Conservation (phyloP, 2,329 filamentous ascomycete genomes). For the Hortaea sp. region DNA sequence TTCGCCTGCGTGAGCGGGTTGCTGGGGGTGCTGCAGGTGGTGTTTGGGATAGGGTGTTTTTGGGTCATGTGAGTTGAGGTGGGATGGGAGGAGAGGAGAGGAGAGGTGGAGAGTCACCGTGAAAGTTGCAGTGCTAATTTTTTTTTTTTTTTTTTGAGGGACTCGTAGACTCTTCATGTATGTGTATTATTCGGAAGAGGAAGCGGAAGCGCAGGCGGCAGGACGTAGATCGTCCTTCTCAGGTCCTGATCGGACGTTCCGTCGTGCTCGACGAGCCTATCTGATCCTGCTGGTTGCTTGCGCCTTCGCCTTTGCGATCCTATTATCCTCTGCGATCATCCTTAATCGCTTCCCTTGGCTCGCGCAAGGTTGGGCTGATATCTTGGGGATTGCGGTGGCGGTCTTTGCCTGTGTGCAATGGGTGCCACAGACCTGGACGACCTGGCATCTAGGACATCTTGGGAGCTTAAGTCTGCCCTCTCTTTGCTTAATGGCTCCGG, state of each 20-base stretch:
- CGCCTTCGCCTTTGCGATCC: slow-evolving; percentile 60
- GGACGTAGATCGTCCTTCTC: slow-evolving; percentile 17
- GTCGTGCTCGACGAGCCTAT: slow-evolving; percentile 17
- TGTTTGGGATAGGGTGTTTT: slow-evolving; percentile 81
- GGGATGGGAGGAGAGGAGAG: background rate
- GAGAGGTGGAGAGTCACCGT: background rate
- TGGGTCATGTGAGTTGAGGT: slow-evolving; percentile 29
- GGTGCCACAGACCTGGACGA: slow-evolving; percentile 83
- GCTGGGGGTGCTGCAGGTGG: slow-evolving; percentile 80
- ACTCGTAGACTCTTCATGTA: slow-evolving; percentile 56
- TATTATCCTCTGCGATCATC: slow-evolving; percentile 52
- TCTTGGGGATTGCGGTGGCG: slow-evolving; percentile 67
- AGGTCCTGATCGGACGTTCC: slow-evolving; percentile 18
- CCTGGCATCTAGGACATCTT: slow-evolving; percentile 71
- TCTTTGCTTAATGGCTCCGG: slow-evolving; percentile 94
- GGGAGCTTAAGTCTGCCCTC: slow-evolving; percentile 87
- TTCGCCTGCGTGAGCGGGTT: slow-evolving; percentile 75
- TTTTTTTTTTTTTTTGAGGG: too few relatives aligned
- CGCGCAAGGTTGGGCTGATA: slow-evolving; percentile 68
- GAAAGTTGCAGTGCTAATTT: too few relatives aligned
- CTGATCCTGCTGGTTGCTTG: slow-evolving; percentile 53
- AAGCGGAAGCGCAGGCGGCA: slow-evolving; percentile 17
- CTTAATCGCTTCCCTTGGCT: slow-evolving; percentile 53
- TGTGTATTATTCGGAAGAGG: slow-evolving; percentile 39
- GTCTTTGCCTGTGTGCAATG: slow-evolving; percentile 76